Evolutionary conservation across 192 early-diverging fungal species (phyloP).

Genomic region (Thamnidium elegans): DNA sequence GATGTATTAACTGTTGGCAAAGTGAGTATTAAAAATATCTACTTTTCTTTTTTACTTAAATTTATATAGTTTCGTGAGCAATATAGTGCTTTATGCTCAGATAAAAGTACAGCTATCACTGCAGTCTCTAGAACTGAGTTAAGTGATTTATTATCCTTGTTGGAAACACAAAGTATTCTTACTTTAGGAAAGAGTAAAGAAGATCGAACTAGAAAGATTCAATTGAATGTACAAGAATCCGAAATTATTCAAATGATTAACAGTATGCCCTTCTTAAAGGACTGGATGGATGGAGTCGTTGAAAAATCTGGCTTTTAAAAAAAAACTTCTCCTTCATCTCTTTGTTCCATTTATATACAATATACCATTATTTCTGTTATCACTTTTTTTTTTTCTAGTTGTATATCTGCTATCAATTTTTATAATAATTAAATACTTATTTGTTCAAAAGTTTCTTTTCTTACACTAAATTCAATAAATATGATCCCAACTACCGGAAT

Average conservation of each 20-base stretch:
- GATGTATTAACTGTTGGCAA: constrained; percentile 48
- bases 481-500: too few species aligned
- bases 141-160: constrained; percentile 65
- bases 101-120: constrained; percentile 47
- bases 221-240: constrained; percentile 23
- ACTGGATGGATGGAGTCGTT: constrained; percentile 6
- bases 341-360: too few species aligned
- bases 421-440: too few species aligned
- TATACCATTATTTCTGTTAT: too few species aligned
- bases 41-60: constrained; percentile 6
- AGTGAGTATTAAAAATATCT: constrained; percentile 35
- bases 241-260: constrained; percentile 29
- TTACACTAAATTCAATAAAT: too few species aligned
- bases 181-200: constrained; percentile 43
- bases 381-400: too few species aligned
- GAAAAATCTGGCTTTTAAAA: constrained; percentile 1
- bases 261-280: background rate
- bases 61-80: constrained; percentile 52
- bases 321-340: background rate
- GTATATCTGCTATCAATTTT: too few species aligned
- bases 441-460: too few species aligned
- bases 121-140: constrained; percentile 76
- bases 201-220: constrained; percentile 34
- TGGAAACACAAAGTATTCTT: constrained; percentile 72
- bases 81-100: constrained; percentile 55